phyloP scores from a whole-genome alignment of 148 eudicot genomes.

The Suaeda aralocaspica region DNA sequence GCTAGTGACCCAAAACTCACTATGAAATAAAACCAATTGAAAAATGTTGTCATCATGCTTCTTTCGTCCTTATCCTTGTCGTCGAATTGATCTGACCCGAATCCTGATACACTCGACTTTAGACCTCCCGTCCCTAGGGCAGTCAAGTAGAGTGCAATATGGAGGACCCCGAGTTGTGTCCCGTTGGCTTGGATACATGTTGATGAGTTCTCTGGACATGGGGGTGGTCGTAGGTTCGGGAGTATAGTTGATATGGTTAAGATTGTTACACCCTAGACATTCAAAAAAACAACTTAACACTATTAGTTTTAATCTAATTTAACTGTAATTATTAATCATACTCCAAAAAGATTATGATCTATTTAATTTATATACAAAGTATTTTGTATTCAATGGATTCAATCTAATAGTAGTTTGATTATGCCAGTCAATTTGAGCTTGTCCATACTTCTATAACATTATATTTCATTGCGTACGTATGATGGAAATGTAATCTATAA shows the following conservation, averaged over 20 bases:
- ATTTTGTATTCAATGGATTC: no score
- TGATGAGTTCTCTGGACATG: slow-evolving; percentile 36
- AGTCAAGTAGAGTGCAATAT: slow-evolving; percentile 66
- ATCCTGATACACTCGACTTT: slow-evolving; percentile 86
- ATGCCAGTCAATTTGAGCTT: no score
- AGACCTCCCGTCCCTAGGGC: slow-evolving; percentile 93
- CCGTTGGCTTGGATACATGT: slow-evolving; percentile 48
- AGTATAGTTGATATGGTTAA: slow-evolving; percentile 62
- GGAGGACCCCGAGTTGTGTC: slow-evolving; percentile 53
- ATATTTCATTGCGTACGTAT: no score
- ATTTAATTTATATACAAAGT: no score
- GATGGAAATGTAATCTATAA: no score
- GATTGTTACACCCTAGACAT: slow-evolving; percentile 61
- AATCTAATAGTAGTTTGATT: no score
- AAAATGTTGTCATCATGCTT: slow-evolving; percentile 51
- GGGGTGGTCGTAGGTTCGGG: slow-evolving; percentile 61
- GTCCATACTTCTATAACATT: no score
- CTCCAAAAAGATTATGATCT: no score
- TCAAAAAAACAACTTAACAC: neutral
- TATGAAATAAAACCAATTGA: slow-evolving; percentile 81
- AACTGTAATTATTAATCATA: no score
- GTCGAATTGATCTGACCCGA: slow-evolving; percentile 88
- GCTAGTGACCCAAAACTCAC: slow-evolving; percentile 65
- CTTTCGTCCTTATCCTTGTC: slow-evolving; percentile 57
- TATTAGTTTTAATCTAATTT: neutral